These are phyloP conservation scores for Ephemerocybe angulata DNA, from an alignment of 768 basidiomycete species.

Conservation along the genomic window DNA sequence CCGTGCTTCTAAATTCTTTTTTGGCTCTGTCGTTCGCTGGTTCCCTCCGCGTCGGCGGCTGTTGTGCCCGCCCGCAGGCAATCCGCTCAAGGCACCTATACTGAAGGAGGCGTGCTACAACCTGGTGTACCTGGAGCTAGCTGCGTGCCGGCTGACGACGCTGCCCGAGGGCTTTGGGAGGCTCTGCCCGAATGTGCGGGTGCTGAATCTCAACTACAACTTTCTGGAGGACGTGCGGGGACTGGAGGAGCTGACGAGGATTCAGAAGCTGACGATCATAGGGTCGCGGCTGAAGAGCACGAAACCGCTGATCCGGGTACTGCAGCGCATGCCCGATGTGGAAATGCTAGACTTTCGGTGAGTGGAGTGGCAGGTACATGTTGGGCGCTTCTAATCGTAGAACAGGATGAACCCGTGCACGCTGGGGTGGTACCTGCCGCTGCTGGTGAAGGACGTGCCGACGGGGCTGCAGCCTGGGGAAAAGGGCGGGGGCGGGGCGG, in stretches of 20 bases:
- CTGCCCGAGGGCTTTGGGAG: slow-evolving; percentile 62
- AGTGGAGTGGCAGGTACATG: slow-evolving; percentile 15
- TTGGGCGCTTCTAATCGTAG: slow-evolving; percentile 13
- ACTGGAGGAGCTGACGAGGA: slow-evolving; percentile 66
- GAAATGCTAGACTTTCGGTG: slow-evolving; percentile 91
- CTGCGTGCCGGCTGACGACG: slow-evolving; percentile 72
- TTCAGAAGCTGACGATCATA: slow-evolving; percentile 84
- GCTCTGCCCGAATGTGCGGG: slow-evolving; percentile 80
- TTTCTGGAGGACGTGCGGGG: slow-evolving; percentile 73
- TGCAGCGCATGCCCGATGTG: slow-evolving; percentile 70
- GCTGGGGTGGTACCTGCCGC: slow-evolving; percentile 90
- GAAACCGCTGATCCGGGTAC: slow-evolving; percentile 65
- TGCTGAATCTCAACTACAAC: slow-evolving; percentile 96
- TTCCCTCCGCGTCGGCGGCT: slow-evolving; percentile 8
- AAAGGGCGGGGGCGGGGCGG: slow-evolving; percentile 21
- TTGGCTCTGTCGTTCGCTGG: background rate
- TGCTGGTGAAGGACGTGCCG: slow-evolving; percentile 67
- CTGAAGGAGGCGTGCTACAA: slow-evolving; percentile 79
- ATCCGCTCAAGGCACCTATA: slow-evolving; percentile 60
- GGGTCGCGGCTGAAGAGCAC: slow-evolving; percentile 78
- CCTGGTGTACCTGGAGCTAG: slow-evolving; percentile 88
- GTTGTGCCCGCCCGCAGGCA: slow-evolving; percentile 48
- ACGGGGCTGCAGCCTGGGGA: slow-evolving; percentile 58
- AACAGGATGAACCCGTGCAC: slow-evolving; percentile 92
- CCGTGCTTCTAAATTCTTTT: background rate